Percentiles rank a stretch among this genome's conserved stretches.
Conservation (phyloP, 192 early-diverging fungal species). For the Rhizophagus sp. region DNA sequence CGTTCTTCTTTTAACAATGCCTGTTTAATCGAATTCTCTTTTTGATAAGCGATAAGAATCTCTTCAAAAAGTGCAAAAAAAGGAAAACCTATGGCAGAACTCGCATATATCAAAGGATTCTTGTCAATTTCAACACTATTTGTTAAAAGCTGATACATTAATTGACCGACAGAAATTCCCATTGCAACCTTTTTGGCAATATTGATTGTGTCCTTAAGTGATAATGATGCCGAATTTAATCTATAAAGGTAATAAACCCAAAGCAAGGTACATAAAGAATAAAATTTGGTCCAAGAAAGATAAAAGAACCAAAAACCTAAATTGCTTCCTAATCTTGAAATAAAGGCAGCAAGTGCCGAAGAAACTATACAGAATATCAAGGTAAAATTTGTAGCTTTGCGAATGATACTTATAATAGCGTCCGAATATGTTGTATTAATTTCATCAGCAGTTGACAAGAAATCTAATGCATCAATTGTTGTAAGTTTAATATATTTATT, state of each 20-base stretch:
- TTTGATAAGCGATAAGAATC: conserved; percentile 13
- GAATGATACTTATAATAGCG: neutral
- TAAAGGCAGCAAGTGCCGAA: neutral
- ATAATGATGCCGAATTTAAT: neutral
- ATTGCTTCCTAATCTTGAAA: neutral
- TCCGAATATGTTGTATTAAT: neutral
- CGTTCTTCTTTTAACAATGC: conserved; percentile 21
- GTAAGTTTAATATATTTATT: conserved; percentile 21
- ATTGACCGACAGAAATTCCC: neutral
- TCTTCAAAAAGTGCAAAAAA: conserved; percentile 2
- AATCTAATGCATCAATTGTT: conserved; percentile 4
- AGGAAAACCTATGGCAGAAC: neutral
- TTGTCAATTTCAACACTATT: neutral
- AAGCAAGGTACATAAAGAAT: neutral
- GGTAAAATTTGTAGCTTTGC: neutral
- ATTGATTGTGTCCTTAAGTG: neutral
- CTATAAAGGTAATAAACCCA: neutral
- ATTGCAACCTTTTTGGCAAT: neutral
- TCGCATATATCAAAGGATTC: conserved; percentile 10
- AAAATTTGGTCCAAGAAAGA: neutral
- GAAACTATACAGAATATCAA: neutral
- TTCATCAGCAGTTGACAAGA: neutral
- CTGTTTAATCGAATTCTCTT: conserved; percentile 16
- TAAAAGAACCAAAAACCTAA: neutral
- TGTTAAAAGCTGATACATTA: neutral